A percentile compares a stretch with the other conserved stretches of the same genome.
phyloP scores from a whole-genome alignment of 805 yeast species.

The Ogataea neopini region DNA sequence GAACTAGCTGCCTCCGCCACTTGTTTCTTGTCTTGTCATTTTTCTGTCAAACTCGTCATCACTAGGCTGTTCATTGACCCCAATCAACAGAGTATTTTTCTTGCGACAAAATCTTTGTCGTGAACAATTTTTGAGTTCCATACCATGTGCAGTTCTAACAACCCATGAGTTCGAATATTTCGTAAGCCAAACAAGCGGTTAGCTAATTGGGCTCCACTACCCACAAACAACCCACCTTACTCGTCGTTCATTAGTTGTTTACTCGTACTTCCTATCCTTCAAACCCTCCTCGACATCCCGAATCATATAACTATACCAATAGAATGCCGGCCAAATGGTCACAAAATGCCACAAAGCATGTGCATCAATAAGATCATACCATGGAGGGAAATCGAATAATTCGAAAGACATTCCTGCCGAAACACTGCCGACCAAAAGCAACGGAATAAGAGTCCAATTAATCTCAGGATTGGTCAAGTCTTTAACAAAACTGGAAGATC shows the following conservation, averaged over 20 bases:
- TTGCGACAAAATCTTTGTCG: neutral
- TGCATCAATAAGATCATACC: constrained; percentile 74
- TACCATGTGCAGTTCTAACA: too few relatives aligned
- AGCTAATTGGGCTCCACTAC: too few relatives aligned
- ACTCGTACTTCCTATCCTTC: constrained; percentile 32
- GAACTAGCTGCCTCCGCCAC: too few relatives aligned
- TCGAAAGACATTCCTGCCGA: constrained; percentile 84
- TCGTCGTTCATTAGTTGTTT: too few relatives aligned
- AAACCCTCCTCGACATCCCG: constrained; percentile 42
- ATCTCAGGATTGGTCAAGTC: constrained; percentile 31
- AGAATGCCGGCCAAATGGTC: constrained; percentile 78
- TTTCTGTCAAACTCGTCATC: too few relatives aligned
- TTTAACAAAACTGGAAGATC: constrained; percentile 15
- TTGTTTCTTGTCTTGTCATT: too few relatives aligned
- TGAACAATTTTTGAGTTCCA: neutral
- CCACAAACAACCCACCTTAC: too few relatives aligned
- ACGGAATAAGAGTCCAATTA: constrained; percentile 53
- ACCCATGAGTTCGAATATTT: too few relatives aligned
- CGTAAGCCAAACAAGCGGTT: too few relatives aligned
- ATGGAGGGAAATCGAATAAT: constrained; percentile 83
- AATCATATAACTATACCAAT: constrained; percentile 66
- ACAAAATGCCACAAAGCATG: constrained; percentile 93
- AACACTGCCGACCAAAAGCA: constrained; percentile 52
- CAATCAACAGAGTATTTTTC: neutral
- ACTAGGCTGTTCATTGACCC: too few relatives aligned